Conservation (phyloP, 1,284 basidiomycete genomes). For the Leucoagaricus sp. region DNA sequence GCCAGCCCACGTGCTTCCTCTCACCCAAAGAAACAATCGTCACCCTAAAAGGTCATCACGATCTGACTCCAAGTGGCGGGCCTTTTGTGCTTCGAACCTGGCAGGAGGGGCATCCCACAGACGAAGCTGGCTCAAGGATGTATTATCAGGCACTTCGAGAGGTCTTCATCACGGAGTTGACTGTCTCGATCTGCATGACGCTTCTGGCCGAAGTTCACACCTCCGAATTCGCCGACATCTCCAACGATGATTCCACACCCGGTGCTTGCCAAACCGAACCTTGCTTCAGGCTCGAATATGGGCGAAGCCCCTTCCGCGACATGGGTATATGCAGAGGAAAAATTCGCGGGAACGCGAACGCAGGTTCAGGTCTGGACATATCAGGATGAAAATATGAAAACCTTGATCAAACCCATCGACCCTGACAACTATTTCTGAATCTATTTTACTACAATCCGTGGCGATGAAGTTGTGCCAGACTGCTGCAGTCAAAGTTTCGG, state of each 20-base stretch:
- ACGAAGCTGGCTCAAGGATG: no score
- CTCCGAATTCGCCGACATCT: constrained; percentile 22
- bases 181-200: constrained; percentile 30
- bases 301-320: constrained; percentile 39
- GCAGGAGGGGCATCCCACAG: background rate
- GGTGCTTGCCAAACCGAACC: constrained; percentile 15
- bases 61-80: no score
- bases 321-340: constrained; percentile 41
- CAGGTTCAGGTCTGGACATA: constrained; percentile 36
- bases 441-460: constrained; percentile 43
- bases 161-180: constrained; percentile 31
- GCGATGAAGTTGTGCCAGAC: constrained; percentile 40
- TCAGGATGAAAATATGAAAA: constrained; percentile 22
- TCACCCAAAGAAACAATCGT: no score
- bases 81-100: no score
- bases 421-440: constrained; percentile 47
- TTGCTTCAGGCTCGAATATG: constrained; percentile 36
- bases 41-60: no score
- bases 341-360: constrained; percentile 25
- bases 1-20: no score
- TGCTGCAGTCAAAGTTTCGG: constrained; percentile 42
- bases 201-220: constrained; percentile 39
- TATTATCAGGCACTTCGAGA: constrained; percentile 29
- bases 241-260: background rate
- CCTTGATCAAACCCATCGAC: constrained; percentile 35